phyloP scores from a whole-genome alignment of 371 early-diverging fungal genomes.

The Catenaria anguillulae region DNA sequence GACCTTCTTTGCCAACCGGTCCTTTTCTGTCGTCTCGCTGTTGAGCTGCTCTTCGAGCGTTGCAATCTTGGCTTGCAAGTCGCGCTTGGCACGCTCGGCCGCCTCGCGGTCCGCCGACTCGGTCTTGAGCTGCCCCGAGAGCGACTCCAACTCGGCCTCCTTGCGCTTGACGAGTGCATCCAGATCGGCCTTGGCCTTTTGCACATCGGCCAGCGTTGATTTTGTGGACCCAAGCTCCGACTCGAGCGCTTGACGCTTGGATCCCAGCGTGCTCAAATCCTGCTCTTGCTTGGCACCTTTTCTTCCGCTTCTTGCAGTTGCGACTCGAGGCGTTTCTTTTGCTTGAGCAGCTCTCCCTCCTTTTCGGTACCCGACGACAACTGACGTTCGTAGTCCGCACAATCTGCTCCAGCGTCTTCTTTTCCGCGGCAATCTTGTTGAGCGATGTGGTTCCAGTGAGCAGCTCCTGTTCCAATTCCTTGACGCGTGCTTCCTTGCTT shows the following conservation, averaged over 20 bases:
- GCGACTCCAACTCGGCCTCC: conserved; percentile 22
- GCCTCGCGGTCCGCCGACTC: conserved; percentile 31
- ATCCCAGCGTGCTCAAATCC: conserved; percentile 26
- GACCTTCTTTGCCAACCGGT: conserved; percentile 23
- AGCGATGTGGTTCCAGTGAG: conserved; percentile 20
- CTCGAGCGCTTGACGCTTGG: conserved; percentile 26
- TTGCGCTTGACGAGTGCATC: conserved; percentile 22
- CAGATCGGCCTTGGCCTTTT: conserved; percentile 22
- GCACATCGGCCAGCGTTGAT: conserved; percentile 18
- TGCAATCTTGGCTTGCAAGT: conserved; percentile 41
- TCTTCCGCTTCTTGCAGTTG: conserved; percentile 10
- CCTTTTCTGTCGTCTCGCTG: conserved; percentile 15
- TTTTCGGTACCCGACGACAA: conserved; percentile 36
- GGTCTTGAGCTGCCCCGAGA: conserved; percentile 27
- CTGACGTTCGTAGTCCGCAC: conserved; percentile 38
- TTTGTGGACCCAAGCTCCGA: conserved; percentile 32
- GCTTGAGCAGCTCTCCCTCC: conserved; percentile 35
- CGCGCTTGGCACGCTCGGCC: conserved; percentile 41
- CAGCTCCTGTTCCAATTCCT: conserved; percentile 36
- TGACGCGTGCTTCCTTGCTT: conserved; percentile 31
- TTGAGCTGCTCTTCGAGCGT: conserved; percentile 47
- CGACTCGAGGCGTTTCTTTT: conserved; percentile 33
- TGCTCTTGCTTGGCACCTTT: conserved; percentile 24
- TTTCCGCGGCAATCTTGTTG: conserved; percentile 36
- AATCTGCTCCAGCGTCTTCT: conserved; percentile 35